These are phyloP conservation scores for Fusarium haematococcum DNA, from an alignment of 2,329 filamentous ascomycete genomes.

Conservation along the genomic window DNA sequence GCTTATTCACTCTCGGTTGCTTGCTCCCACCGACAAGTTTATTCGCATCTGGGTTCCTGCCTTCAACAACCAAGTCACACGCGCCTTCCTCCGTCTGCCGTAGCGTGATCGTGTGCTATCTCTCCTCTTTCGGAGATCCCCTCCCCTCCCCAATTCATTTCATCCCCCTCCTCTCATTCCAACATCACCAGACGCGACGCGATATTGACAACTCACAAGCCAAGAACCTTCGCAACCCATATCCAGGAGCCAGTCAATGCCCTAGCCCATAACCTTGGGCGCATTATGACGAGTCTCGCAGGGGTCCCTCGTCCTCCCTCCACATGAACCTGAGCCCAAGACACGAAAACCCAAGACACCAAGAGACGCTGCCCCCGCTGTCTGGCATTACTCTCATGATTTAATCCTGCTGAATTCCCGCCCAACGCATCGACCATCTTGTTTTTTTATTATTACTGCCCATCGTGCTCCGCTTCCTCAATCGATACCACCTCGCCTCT, in stretches of 20 bases:
- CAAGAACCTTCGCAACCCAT: neutral
- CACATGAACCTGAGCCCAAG: constrained; percentile 2
- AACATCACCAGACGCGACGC: constrained; percentile 3
- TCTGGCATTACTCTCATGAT: constrained; percentile 22
- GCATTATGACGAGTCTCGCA: constrained; percentile 12
- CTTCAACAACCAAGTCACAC: neutral
- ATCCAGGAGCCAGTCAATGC: neutral
- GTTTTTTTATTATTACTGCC: neutral
- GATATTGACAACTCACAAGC: neutral
- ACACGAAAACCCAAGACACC: constrained; percentile 16
- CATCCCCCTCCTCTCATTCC: neutral
- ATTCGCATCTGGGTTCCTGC: neutral
- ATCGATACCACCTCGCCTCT: neutral
- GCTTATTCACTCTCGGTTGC: neutral
- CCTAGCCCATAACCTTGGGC: neutral
- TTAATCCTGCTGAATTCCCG: neutral
- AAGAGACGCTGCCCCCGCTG: constrained; percentile 15
- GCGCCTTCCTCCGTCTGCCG: constrained; percentile 13
- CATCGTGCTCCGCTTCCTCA: neutral
- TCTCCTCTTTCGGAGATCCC: constrained; percentile 5
- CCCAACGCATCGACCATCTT: constrained; percentile 2
- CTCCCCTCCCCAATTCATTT: neutral
- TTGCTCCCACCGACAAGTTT: neutral
- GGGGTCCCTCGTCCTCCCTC: neutral
- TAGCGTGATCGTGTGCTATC: constrained; percentile 25